phyloP scores from a whole-genome alignment of 345 rosid genomes.

The Arabidopsis arenosa region DNA sequence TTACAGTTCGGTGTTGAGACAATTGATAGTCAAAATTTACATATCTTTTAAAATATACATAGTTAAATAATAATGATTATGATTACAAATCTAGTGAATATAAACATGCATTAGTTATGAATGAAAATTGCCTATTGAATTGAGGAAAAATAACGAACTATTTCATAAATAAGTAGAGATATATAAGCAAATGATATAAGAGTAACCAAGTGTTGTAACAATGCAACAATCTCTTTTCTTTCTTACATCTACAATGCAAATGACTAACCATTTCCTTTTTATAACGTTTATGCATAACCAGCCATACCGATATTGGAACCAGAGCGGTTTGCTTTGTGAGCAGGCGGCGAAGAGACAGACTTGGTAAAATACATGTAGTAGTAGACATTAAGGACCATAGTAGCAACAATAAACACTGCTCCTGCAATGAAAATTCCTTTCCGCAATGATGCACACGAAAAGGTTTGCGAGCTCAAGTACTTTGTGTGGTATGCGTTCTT shows the following conservation, averaged over 20 bases:
- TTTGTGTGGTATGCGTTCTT: conserved; percentile 96
- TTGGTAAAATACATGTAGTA: conserved; percentile 86
- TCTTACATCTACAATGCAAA: conserved; percentile 37
- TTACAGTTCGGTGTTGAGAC: no score
- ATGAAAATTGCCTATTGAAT: background rate
- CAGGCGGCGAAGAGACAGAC: conserved; percentile 60
- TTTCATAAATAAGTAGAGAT: background rate
- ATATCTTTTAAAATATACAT: background rate
- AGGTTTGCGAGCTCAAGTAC: conserved; percentile 76
- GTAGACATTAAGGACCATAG: conserved; percentile 90
- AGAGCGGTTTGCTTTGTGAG: conserved; percentile 62
- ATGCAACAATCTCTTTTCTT: conserved; percentile 19
- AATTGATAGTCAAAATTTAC: no score
- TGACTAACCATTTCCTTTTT: conserved; percentile 5
- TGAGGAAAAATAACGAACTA: background rate
- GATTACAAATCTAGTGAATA: background rate
- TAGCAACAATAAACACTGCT: conserved; percentile 84
- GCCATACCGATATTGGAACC: conserved; percentile 78
- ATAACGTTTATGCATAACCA: conserved; percentile 57
- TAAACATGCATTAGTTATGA: background rate
- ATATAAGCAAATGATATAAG: conserved; percentile 14
- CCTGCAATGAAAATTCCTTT: conserved; percentile 93
- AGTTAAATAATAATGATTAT: background rate
- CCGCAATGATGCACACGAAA: conserved; percentile 81
- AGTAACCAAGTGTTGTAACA: conserved; percentile 19